Evolutionary conservation across 208 protist species (phyloP), one percentile per base, ranked within the genome.

Genomic region (Wallacemonas sp.): DNA sequence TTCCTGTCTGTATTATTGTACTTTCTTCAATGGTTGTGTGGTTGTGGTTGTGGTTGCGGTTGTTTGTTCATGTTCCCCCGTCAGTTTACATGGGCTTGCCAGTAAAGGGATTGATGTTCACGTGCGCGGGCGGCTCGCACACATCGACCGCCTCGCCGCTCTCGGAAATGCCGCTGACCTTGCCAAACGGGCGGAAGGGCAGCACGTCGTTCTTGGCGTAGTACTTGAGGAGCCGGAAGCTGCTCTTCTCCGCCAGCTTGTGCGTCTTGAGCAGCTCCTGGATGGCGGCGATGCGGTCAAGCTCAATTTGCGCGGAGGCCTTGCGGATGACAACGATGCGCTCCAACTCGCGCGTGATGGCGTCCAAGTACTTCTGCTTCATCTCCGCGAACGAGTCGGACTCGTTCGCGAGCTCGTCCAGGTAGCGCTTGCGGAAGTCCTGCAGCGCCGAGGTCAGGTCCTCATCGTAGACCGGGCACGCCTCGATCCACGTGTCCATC

Each of bases 131-230:
- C 20, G 89, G 89, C 18, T 85, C 77, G 54, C 89, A 95, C 22
- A 92, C 78, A 62, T 95, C 87, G 18, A 82, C 87, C 20, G 55
- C 64, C 65, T 95, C 90, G 11, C 87, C 86, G 77, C 83, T 89
- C 61, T 95, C 90, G 0, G 86, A 92, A 48, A 95, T 92, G 39
- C 90, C 90, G 54, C 90, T 93, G 26, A 95, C 82, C 73, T 95
- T 95, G 44, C 77, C 86, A 74, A 86, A 92, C 12, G 90, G 90
- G 4, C 90, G 80, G 57, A 95, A 95, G 23, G 66, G 62, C 57
- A 78, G 74, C 25, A 92, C 65, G 67, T 93, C 86, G 64, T 95
- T 95, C 52, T 84, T 87, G 31, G 90, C 71, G 65, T 95, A 95
- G 72, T 93, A 95, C 73, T 95, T 95, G 28, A 95, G 76, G 31